Evolutionary conservation across 1,284 basidiomycete genomes (phyloP).

Genomic region (Takashimella tepidaria): DNA sequence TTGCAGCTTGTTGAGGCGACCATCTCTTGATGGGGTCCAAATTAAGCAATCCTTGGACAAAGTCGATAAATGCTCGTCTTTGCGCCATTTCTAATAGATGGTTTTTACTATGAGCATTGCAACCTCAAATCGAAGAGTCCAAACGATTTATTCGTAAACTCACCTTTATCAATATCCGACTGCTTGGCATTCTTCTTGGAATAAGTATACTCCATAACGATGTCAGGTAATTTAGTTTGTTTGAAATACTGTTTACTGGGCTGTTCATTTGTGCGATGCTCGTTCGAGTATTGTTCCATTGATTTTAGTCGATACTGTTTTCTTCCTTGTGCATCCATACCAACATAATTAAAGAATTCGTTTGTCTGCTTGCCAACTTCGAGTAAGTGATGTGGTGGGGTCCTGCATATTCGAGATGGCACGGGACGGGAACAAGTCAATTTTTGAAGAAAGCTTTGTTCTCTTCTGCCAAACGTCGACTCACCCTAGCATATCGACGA

Average conservation of each 20-base stretch:
- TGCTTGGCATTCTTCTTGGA: slow-evolving; percentile 69
- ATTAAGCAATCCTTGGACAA: slow-evolving; percentile 89
- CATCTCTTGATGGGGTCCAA: slow-evolving; percentile 92
- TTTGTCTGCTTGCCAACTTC: slow-evolving; percentile 91
- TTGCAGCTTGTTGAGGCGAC: slow-evolving; percentile 92
- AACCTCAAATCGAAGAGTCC: not conserved
- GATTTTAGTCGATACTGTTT: slow-evolving; percentile 87
- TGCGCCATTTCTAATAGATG: slow-evolving; percentile 74
- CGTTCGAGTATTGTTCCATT: slow-evolving; percentile 89
- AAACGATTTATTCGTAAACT: too few species aligned
- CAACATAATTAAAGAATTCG: slow-evolving; percentile 82
- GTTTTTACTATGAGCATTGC: not conserved
- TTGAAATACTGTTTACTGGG: slow-evolving; percentile 99
- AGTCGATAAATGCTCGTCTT: slow-evolving; percentile 92
- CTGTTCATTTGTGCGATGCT: slow-evolving; percentile 92
- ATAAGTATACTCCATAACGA: slow-evolving; percentile 92
- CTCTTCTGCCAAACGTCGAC: too few species aligned
- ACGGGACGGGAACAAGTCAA: too few species aligned
- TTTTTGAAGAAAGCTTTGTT: too few species aligned
- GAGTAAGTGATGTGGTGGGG: slow-evolving; percentile 87
- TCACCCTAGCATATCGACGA: slow-evolving; percentile 97
- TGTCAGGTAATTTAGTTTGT: slow-evolving; percentile 86
- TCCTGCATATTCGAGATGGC: too few species aligned
- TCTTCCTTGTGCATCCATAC: slow-evolving; percentile 73
- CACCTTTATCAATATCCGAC: slow-evolving; percentile 89